These are phyloP conservation scores for Hyaloperonospora brassicae DNA, from an alignment of 352 stramenopile genomes.

Conservation along the genomic window DNA sequence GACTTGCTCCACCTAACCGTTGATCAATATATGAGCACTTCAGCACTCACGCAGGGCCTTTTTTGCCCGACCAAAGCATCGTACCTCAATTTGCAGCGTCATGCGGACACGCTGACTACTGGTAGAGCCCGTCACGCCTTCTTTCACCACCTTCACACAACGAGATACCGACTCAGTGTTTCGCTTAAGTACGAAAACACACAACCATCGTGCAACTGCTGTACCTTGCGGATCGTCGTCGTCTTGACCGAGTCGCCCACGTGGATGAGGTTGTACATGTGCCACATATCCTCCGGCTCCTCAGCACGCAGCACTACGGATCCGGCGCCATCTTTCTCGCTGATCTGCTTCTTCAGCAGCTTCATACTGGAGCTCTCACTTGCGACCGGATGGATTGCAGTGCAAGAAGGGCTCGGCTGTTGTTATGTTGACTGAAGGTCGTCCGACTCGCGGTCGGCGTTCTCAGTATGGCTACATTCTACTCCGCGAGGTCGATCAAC, in stretches of 20 bases:
- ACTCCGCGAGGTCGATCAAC: too few relatives aligned
- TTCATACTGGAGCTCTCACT: conserved; percentile 52
- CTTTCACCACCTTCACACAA: conserved; percentile 86
- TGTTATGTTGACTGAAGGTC: conserved; percentile 10
- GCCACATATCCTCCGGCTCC: conserved; percentile 97
- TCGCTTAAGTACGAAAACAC: conserved; percentile 15
- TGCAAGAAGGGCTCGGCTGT: conserved; percentile 5
- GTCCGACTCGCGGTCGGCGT: conserved; percentile 7
- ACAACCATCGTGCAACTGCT: not conserved
- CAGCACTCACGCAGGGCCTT: not conserved
- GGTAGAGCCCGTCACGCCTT: conserved; percentile 91
- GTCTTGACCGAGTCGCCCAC: conserved; percentile 91
- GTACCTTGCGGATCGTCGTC: conserved; percentile 95
- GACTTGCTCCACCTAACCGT: conserved; percentile 86
- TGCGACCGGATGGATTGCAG: not conserved
- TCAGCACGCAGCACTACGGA: conserved; percentile 90
- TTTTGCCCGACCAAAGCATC: not conserved
- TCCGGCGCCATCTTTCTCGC: conserved; percentile 92
- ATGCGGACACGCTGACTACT: conserved; percentile 92
- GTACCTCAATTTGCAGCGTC: conserved; percentile 90
- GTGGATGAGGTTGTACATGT: conserved; percentile 97
- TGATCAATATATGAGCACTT: conserved; percentile 1
- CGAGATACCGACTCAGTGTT: not conserved
- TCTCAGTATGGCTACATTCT: conserved; percentile 1
- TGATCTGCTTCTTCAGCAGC: conserved; percentile 89